Evolutionary conservation across 331 rosid species (phyloP).

Genomic region (Quercus phellos): DNA sequence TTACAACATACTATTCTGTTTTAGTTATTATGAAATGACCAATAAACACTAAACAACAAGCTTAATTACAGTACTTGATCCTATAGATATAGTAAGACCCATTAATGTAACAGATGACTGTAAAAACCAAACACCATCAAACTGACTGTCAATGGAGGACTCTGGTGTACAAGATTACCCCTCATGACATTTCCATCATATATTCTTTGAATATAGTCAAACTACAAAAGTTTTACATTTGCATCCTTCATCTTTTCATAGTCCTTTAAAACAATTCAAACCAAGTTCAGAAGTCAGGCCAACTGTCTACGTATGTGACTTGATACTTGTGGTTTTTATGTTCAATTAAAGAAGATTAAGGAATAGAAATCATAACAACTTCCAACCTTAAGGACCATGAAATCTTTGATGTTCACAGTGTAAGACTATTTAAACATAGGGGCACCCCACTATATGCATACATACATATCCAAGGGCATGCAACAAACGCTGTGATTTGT

Average conservation of each 20-base stretch:
- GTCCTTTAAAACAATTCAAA: background rate
- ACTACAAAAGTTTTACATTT: background rate
- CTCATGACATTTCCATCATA: no score
- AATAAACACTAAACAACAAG: background rate
- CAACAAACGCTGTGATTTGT: no score
- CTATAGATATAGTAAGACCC: background rate
- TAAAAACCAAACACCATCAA: background rate
- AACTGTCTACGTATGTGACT: background rate
- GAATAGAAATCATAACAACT: no score
- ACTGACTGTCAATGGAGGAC: background rate
- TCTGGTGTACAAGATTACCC: no score
- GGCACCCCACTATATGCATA: no score
- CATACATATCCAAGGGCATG: no score
- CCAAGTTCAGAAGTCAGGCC: background rate
- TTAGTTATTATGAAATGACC: background rate
- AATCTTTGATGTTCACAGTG: no score
- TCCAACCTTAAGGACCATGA: no score
- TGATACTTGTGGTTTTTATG: background rate
- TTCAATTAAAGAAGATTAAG: background rate
- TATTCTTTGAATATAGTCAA: background rate
- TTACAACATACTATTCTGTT: background rate
- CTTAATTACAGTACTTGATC: background rate
- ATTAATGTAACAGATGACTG: background rate
- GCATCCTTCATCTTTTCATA: background rate
- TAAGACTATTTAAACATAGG: no score